These are phyloP conservation scores for Paspalum vaginatum DNA, from an alignment of 176 grass and related monocot genomes.

Conservation along the genomic window DNA sequence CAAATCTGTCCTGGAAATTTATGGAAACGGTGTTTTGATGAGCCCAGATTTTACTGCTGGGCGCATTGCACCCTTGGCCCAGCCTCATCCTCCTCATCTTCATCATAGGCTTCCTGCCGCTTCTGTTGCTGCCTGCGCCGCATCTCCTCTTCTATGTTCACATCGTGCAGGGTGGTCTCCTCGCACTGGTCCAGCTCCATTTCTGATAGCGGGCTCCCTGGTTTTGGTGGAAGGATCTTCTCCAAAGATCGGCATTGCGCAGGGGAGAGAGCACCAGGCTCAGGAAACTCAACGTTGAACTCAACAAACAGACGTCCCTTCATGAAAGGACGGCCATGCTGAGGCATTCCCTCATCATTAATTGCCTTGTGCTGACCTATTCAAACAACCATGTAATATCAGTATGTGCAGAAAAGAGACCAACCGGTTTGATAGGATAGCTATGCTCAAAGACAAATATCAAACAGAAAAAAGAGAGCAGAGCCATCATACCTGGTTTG, in stretches of 20 bases:
- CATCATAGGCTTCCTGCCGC: conserved; percentile 76
- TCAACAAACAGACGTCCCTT: conserved; percentile 84
- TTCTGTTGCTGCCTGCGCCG: conserved; percentile 68
- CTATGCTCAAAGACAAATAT: background rate
- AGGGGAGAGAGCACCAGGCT: conserved; percentile 53
- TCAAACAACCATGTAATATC: conserved; percentile 6
- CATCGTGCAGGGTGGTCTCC: conserved; percentile 81
- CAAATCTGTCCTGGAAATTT: background rate
- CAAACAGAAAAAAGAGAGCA: background rate
- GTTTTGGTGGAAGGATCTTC: conserved; percentile 63
- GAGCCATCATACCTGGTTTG: conserved; percentile 66
- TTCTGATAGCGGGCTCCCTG: conserved; percentile 43
- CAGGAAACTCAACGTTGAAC: conserved; percentile 85
- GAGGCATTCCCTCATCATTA: conserved; percentile 95
- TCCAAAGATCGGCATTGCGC: conserved; percentile 61
- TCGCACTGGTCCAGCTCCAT: conserved; percentile 79
- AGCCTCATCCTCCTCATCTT: conserved; percentile 64
- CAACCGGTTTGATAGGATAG: background rate
- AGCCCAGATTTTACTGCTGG: conserved; percentile 61
- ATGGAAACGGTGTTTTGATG: background rate
- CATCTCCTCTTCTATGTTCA: conserved; percentile 96
- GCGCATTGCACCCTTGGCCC: conserved; percentile 86
- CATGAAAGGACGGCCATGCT: conserved; percentile 87
- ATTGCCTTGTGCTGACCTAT: conserved; percentile 88
- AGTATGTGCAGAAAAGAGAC: background rate